Conservation (phyloP, 805 yeast species). For the Cyberlindnera veronae region DNA sequence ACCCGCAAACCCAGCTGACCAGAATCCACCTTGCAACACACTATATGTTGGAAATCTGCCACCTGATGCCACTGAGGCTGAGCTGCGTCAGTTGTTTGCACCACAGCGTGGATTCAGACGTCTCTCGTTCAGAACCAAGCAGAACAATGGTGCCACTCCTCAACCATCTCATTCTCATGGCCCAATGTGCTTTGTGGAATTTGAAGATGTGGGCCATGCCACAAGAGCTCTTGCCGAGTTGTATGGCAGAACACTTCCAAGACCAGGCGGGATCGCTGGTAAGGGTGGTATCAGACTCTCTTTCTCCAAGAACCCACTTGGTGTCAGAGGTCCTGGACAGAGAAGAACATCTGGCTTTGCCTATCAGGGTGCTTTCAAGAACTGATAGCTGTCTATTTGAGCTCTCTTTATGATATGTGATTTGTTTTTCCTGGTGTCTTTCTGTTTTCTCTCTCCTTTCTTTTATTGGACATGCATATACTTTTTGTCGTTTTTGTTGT, state of each 20-base stretch:
- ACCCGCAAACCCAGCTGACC: slow-evolving; percentile 98
- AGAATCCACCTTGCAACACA: slow-evolving; percentile 98
- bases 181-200: slow-evolving; percentile 99
- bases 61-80: slow-evolving; percentile 94
- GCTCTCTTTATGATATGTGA: background rate
- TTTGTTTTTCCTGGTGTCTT: background rate
- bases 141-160: slow-evolving; percentile 34
- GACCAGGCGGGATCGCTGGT: slow-evolving; percentile 62
- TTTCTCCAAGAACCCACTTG: slow-evolving; percentile 94
- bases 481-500: slow-evolving; percentile 3
- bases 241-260: slow-evolving; percentile 87
- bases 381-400: slow-evolving; percentile 2
- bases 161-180: slow-evolving; percentile 55
- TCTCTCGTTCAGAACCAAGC: slow-evolving; percentile 83
- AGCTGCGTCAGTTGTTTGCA: slow-evolving; percentile 79
- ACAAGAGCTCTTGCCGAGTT: slow-evolving; percentile 91
- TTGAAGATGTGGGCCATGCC: slow-evolving; percentile 92
- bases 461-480: too few species aligned
- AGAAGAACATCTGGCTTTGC: slow-evolving; percentile 36
- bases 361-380: slow-evolving; percentile 19
- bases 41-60: slow-evolving; percentile 96
- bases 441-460: too few species aligned
- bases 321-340: slow-evolving; percentile 76
- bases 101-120: slow-evolving; percentile 92
- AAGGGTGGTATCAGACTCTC: slow-evolving; percentile 95